Evolutionary conservation across 2,329 filamentous ascomycete genomes (phyloP).

Genomic region (Chaetomium olivaceum): DNA sequence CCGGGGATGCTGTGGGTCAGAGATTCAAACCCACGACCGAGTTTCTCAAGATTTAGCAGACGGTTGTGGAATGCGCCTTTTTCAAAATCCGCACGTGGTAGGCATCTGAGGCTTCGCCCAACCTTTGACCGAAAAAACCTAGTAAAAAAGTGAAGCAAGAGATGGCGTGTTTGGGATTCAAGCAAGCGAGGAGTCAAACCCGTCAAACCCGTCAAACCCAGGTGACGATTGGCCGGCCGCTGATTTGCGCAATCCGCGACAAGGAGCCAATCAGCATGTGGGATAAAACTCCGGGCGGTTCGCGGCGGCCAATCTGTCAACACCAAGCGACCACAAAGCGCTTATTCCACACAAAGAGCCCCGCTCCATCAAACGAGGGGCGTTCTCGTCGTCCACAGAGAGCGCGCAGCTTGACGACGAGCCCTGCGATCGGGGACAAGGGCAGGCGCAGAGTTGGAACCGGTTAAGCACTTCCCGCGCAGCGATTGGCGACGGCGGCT

Average conservation of each 20-base stretch:
- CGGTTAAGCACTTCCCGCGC: conserved; percentile 22
- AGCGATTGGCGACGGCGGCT: conserved; percentile 21
- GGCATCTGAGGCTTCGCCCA: not conserved
- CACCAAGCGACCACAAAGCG: conserved; percentile 38
- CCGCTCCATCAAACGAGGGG: conserved; percentile 21
- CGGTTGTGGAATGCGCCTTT: not conserved
- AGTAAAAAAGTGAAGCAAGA: not conserved
- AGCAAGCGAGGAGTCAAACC: not conserved
- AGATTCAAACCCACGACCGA: not conserved
- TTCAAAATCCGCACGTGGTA: not conserved
- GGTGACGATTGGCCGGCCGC: conserved; percentile 28
- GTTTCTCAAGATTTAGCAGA: not conserved
- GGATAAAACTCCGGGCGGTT: conserved; percentile 26
- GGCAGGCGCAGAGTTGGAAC: conserved; percentile 20
- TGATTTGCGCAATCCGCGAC: conserved; percentile 25
- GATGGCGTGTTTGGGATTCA: not conserved
- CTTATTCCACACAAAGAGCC: conserved; percentile 41
- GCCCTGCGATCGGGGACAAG: conserved; percentile 21
- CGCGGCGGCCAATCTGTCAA: conserved; percentile 34
- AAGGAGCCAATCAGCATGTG: conserved; percentile 32
- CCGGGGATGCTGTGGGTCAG: not conserved
- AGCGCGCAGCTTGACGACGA: conserved; percentile 27
- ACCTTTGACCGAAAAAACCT: not conserved
- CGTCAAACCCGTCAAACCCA: conserved; percentile 4
- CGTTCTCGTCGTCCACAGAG: conserved; percentile 28